These are phyloP conservation scores for Starmerella ratchasimensis DNA, from an alignment of 805 yeast genomes.

Conservation along the genomic window DNA sequence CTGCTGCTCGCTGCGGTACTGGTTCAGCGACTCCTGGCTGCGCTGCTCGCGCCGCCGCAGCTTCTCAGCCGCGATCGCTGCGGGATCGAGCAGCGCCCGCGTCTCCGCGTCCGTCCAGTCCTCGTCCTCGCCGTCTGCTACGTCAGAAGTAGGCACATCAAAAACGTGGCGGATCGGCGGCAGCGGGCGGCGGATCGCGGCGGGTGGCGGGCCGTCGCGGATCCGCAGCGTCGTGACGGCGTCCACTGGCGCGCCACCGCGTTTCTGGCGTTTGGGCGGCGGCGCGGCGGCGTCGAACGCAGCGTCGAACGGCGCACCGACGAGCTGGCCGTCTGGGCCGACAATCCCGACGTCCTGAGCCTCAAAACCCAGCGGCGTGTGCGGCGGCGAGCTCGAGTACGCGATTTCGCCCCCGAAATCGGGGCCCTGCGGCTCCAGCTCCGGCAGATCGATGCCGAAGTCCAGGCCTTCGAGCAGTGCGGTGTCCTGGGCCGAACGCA, in stretches of 20 bases:
- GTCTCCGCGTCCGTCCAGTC: slow-evolving; percentile 4
- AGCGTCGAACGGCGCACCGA: no score
- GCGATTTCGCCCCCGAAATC: slow-evolving; percentile 15
- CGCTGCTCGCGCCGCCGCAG: slow-evolving; percentile 8
- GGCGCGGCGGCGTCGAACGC: no score
- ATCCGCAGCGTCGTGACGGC: slow-evolving; percentile 7
- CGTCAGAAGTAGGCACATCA: neutral
- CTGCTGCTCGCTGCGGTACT: neutral
- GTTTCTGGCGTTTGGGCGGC: neutral
- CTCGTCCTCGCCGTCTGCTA: neutral
- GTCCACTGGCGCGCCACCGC: slow-evolving; percentile 11
- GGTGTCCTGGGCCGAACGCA: slow-evolving; percentile 10
- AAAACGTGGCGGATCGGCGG: neutral
- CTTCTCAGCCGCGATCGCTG: slow-evolving; percentile 12
- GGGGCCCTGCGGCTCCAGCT: slow-evolving; percentile 3
- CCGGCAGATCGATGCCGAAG: slow-evolving; percentile 8
- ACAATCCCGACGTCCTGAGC: slow-evolving; percentile 1
- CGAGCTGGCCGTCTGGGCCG: slow-evolving; percentile 1
- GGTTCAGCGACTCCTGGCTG: neutral
- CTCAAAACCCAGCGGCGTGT: slow-evolving; percentile 9
- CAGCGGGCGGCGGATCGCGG: slow-evolving; percentile 5
- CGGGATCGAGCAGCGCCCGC: slow-evolving; percentile 12
- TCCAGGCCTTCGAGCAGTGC: slow-evolving; percentile 11
- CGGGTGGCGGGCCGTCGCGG: slow-evolving; percentile 3
- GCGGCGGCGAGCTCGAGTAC: slow-evolving; percentile 14